Evolutionary conservation across 768 basidiomycete species (phyloP).

Genomic region (Mycena venus): DNA sequence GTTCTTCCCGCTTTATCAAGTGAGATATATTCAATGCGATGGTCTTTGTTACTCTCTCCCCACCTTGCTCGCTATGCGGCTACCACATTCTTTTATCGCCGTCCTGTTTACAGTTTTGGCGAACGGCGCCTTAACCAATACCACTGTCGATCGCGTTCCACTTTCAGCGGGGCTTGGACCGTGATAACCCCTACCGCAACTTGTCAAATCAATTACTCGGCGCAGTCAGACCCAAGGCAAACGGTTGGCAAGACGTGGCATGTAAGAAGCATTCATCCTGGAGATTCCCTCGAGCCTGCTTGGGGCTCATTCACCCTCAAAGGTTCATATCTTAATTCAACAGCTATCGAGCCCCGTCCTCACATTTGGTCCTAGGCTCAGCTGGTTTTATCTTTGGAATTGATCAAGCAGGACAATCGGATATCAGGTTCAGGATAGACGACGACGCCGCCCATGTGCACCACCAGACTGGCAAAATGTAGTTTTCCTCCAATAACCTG

Average conservation of each 20-base stretch:
- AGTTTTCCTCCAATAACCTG: background rate
- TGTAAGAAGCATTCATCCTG: background rate
- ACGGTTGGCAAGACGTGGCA: background rate
- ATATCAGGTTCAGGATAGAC: background rate
- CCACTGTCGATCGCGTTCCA: background rate
- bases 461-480: background rate
- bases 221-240: background rate
- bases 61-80: background rate
- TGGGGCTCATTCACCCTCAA: background rate
- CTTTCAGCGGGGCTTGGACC: background rate
- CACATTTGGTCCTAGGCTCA: background rate
- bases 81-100: background rate
- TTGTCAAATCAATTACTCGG: background rate
- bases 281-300: background rate
- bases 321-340: background rate
- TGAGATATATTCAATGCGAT: too few species aligned
- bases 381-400: too few species aligned
- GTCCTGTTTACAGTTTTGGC: background rate
- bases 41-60: background rate
- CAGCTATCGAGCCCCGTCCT: background rate
- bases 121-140: background rate
- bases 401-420: background rate
- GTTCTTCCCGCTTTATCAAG: background rate
- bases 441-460: background rate
- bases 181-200: background rate